phyloP scores from a whole-genome alignment of 176 grass and related monocot genomes.

The Alopecurus myosuroides region DNA sequence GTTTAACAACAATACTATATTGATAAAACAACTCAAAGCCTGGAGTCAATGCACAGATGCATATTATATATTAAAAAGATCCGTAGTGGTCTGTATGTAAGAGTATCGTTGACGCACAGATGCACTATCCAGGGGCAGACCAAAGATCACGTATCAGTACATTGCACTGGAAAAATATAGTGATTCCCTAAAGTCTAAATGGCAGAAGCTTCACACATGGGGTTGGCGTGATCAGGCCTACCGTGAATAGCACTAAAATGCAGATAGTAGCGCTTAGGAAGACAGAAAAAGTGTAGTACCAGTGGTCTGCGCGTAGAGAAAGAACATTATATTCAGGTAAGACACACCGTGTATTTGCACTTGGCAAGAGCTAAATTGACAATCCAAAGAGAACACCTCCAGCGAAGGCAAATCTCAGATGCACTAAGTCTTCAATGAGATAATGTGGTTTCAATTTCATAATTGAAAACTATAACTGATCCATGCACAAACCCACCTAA shows the following conservation, averaged over 20 bases:
- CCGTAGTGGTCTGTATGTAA: slow-evolving; percentile 1
- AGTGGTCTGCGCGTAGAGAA: background rate
- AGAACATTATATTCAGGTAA: background rate
- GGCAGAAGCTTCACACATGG: background rate
- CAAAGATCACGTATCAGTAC: background rate
- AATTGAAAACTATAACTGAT: too few species aligned
- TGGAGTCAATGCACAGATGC: background rate
- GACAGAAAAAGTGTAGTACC: background rate
- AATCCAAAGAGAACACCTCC: background rate
- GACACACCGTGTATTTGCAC: background rate
- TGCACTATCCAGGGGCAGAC: background rate
- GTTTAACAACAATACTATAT: background rate
- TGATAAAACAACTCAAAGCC: background rate
- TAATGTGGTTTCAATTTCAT: too few species aligned
- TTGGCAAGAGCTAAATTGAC: background rate
- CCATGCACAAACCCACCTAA: background rate
- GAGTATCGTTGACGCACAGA: background rate
- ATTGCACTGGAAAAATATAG: background rate
- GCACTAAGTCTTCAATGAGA: too few species aligned
- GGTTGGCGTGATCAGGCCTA: background rate
- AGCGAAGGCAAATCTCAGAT: background rate
- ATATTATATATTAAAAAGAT: background rate
- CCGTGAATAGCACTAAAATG: background rate
- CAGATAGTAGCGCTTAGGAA: background rate
- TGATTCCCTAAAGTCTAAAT: background rate